These are phyloP conservation scores for Samsoniella hepiali DNA, from an alignment of 2,329 filamentous ascomycete genomes.

Conservation along the genomic window DNA sequence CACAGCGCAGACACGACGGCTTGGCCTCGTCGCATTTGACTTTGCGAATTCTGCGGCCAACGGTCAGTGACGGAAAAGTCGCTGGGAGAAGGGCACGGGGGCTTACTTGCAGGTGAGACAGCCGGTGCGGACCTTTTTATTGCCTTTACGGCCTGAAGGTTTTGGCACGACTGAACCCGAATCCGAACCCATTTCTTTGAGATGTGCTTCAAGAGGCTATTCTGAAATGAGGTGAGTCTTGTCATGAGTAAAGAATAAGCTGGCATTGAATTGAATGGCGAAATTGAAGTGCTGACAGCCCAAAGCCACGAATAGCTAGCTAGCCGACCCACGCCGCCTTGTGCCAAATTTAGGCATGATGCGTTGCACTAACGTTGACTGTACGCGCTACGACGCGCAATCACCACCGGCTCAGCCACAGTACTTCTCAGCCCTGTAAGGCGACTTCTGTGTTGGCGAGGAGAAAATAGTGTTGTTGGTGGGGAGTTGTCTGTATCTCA, in stretches of 20 bases:
- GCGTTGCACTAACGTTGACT: no score
- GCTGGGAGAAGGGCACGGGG: conserved; percentile 9
- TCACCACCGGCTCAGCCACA: no score
- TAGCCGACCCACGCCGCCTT: not conserved
- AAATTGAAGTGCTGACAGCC: not conserved
- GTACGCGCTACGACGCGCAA: no score
- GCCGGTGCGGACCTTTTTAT: conserved; percentile 46
- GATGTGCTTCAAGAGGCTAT: not conserved
- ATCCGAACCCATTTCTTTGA: not conserved
- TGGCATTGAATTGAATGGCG: not conserved
- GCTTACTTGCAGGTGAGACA: conserved; percentile 56
- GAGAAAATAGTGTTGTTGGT: no score
- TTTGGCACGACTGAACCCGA: not conserved
- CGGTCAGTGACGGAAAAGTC: not conserved
- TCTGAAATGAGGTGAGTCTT: not conserved
- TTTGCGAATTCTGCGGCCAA: conserved; percentile 44
- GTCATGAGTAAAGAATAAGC: not conserved
- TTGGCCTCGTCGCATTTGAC: conserved; percentile 57
- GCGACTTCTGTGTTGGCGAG: no score
- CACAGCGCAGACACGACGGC: conserved; percentile 51
- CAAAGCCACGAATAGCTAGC: conserved; percentile 17
- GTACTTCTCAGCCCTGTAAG: no score
- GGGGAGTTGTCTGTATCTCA: no score
- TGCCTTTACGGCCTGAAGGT: conserved; percentile 38
- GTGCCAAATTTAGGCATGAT: not conserved